A percentile compares a stretch with the other conserved stretches of the same genome.
These are phyloP conservation scores for Lathyrus sativus DNA, from an alignment of 306 rosid genomes.

Conservation along the genomic window DNA sequence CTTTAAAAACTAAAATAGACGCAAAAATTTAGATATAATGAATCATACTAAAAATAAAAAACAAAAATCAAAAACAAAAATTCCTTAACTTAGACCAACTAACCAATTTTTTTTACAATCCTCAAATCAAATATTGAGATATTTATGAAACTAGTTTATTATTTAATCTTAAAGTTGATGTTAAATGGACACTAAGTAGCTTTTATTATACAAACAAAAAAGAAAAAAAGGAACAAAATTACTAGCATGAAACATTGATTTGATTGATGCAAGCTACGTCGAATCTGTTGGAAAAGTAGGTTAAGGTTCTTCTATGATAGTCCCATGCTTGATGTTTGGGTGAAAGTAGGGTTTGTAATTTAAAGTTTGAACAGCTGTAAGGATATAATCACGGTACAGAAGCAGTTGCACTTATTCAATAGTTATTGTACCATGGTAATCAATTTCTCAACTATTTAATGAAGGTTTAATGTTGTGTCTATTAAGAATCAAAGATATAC, in stretches of 20 bases:
- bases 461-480: not conserved
- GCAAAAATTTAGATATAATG: too few relatives aligned
- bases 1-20: too few relatives aligned
- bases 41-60: too few relatives aligned
- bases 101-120: too few relatives aligned
- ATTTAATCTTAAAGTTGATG: too few relatives aligned
- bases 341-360: slow-evolving; percentile 39
- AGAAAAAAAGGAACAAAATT: too few relatives aligned
- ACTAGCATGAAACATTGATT: not conserved
- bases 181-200: too few relatives aligned
- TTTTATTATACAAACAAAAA: too few relatives aligned
- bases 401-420: slow-evolving; percentile 21
- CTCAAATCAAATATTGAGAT: too few relatives aligned
- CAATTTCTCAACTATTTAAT: slow-evolving; percentile 28
- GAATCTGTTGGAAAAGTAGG: slow-evolving; percentile 30
- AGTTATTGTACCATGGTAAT: slow-evolving; percentile 28
- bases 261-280: slow-evolving; percentile 26
- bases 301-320: slow-evolving; percentile 21
- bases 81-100: too few relatives aligned
- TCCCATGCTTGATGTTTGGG: slow-evolving; percentile 37
- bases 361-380: slow-evolving; percentile 32
- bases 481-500: slow-evolving; percentile 33
- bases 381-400: slow-evolving; percentile 27
- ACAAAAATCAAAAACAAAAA: too few relatives aligned
- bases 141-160: too few relatives aligned